These are phyloP conservation scores for Russula olivacea DNA, from an alignment of 768 basidiomycete genomes.

Conservation along the genomic window DNA sequence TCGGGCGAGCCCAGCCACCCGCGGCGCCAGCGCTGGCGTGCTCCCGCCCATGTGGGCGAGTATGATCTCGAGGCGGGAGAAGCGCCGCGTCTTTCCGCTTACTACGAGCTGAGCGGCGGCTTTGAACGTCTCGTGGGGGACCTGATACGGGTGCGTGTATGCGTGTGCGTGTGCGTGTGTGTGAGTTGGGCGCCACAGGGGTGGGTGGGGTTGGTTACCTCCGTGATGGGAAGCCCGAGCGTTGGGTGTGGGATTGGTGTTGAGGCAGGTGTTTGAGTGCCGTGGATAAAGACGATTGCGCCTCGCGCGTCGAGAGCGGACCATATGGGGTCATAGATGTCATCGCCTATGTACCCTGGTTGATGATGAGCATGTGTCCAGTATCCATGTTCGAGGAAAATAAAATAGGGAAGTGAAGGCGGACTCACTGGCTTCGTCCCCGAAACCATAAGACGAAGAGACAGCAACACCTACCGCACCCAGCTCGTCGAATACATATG, in stretches of 20 bases:
- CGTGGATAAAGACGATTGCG: constrained; percentile 67
- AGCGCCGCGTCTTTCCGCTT: constrained; percentile 60
- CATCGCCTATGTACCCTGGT: constrained; percentile 61
- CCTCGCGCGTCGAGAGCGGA: constrained; percentile 54
- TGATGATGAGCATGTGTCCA: background rate
- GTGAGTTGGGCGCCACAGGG: too few relatives aligned
- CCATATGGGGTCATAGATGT: constrained; percentile 61
- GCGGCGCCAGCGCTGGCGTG: constrained; percentile 56
- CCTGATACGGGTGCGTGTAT: constrained; percentile 30
- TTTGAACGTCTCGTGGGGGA: constrained; percentile 78
- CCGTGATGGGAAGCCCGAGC: constrained; percentile 62
- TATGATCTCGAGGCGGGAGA: constrained; percentile 53
- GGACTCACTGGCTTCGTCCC: constrained; percentile 45
- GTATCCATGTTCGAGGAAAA: background rate
- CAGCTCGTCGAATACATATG: constrained; percentile 54
- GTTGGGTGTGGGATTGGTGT: constrained; percentile 57
- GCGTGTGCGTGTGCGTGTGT: too few relatives aligned
- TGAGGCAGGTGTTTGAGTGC: constrained; percentile 58
- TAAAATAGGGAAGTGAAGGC: background rate
- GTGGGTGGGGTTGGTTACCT: constrained; percentile 36
- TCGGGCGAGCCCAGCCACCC: constrained; percentile 59
- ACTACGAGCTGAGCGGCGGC: constrained; percentile 75
- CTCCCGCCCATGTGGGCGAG: constrained; percentile 74
- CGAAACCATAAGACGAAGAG: constrained; percentile 61
- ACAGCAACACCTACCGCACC: constrained; percentile 59